These are phyloP conservation scores for Penicillium lividum DNA, from an alignment of 495 filamentous ascomycete species.

Conservation along the genomic window DNA sequence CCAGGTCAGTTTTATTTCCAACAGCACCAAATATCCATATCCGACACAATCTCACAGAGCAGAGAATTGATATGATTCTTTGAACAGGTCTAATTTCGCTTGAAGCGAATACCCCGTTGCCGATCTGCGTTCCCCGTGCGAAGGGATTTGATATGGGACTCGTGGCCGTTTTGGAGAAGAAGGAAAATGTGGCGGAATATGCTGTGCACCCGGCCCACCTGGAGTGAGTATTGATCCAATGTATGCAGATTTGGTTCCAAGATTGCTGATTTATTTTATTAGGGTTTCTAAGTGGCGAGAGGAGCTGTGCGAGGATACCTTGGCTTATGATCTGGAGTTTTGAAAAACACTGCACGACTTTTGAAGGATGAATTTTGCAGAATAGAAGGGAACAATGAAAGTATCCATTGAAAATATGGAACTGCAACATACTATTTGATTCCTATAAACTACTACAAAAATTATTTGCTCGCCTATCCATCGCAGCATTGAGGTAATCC, in stretches of 20 bases:
- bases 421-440: too few relatives aligned
- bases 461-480: too few relatives aligned
- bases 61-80: not conserved
- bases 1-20: conserved; percentile 24
- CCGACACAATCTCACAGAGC: not conserved
- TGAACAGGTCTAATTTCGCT: conserved; percentile 33
- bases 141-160: conserved; percentile 47
- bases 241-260: too few relatives aligned
- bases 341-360: conserved; percentile 2
- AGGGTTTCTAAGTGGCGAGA: conserved; percentile 45
- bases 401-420: too few relatives aligned
- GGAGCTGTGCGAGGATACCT: conserved; percentile 45
- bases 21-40: not conserved
- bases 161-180: conserved; percentile 42
- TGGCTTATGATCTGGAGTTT: conserved; percentile 50
- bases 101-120: conserved; percentile 32
- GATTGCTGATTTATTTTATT: not conserved
- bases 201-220: conserved; percentile 42
- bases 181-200: conserved; percentile 40
- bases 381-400: too few relatives aligned
- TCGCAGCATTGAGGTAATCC: too few relatives aligned
- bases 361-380: too few relatives aligned
- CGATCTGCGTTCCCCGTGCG: conserved; percentile 40
- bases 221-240: conserved; percentile 28
- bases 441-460: too few relatives aligned